Percentiles rank a stretch among this genome's conserved stretches.
Evolutionary conservation across 2,329 filamentous ascomycete genomes (phyloP).

Genomic region (Thielaviopsis cerberus): DNA sequence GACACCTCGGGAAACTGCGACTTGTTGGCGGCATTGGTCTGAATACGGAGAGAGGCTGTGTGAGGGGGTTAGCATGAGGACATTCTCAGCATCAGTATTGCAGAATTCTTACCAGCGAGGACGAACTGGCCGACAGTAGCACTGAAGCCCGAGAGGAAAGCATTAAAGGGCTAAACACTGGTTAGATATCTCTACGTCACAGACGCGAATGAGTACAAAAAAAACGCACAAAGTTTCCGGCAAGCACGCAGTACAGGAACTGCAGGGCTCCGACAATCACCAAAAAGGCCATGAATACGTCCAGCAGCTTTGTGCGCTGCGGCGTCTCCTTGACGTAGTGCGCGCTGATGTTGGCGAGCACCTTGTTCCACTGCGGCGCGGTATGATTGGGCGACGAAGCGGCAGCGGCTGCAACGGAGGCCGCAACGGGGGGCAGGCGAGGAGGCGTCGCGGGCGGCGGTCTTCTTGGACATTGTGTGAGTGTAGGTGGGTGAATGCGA

Average conservation of each 20-base stretch:
- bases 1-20: slow-evolving; percentile 57
- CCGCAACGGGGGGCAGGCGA: slow-evolving; percentile 14
- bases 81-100: too few species aligned
- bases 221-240: slow-evolving; percentile 74
- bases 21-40: slow-evolving; percentile 73
- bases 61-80: neutral
- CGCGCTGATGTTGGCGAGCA: slow-evolving; percentile 51
- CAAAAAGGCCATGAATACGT: slow-evolving; percentile 78
- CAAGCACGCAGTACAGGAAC: slow-evolving; percentile 80
- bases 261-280: slow-evolving; percentile 73
- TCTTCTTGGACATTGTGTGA: slow-evolving; percentile 11
- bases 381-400: slow-evolving; percentile 14
- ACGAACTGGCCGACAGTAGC: slow-evolving; percentile 96
- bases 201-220: neutral
- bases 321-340: slow-evolving; percentile 68
- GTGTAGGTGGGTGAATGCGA: slow-evolving; percentile 15
- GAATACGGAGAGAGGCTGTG: slow-evolving; percentile 60
- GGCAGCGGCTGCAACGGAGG: slow-evolving; percentile 11
- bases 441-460: slow-evolving; percentile 12
- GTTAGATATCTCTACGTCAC: too few species aligned
- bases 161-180: slow-evolving; percentile 73
- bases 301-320: slow-evolving; percentile 79
- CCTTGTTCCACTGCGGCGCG: slow-evolving; percentile 31
- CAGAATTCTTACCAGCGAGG: slow-evolving; percentile 47
- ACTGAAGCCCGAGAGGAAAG: slow-evolving; percentile 86